Base-by-base conservation (phyloP, 305 asterid species). In the Solanum hybrid region DNA sequence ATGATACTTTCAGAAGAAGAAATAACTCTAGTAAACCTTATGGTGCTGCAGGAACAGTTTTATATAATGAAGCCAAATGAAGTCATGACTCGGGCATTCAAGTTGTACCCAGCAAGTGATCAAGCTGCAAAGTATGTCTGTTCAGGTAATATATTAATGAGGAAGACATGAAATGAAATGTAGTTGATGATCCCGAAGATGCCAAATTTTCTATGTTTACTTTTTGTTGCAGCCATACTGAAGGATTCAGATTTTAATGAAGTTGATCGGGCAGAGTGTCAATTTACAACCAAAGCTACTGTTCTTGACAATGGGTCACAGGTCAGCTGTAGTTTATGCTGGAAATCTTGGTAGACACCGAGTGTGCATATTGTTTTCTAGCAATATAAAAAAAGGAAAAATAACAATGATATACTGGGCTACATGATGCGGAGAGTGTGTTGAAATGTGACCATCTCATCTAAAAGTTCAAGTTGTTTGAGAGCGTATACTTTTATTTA, bases 251-350 rank as follows among this genome's bases (percentile, higher is more conserved):
- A 95, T 90, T 97, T 96, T 89, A 92, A 91, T 89, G 99, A 96
- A 94, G 98, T 94, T 93, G 99, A 97, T 92, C 92, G 96, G 94
- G 98, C 99, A 61, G 98, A 97, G 92, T 97, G 99, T 88, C 98
- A 96, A 87, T 97, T 97, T 90, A 94, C 98, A 39, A 97, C 99
- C 82, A 96, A 97, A 86, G 96, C 99, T 78, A 97, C 99, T 26
- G 93, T 93, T 89, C 91, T 97, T 77, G 99, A 96, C 34, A 96
- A 97, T 77, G 99, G 99, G 93, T 93, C 99, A 87, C 99, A 97
- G 99, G 99, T 97, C 90, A 93, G 76, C 90, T 77, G 83, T 80
- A 34, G 36, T 89, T 81, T 51, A 26, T 78, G 84, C 77, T 51
- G 87, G 36, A 41, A 65, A 39, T 70, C 7, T 68, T 41, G 36